Evolutionary conservation across 805 yeast genomes (phyloP).

Genomic region (Candida hungchunana): DNA sequence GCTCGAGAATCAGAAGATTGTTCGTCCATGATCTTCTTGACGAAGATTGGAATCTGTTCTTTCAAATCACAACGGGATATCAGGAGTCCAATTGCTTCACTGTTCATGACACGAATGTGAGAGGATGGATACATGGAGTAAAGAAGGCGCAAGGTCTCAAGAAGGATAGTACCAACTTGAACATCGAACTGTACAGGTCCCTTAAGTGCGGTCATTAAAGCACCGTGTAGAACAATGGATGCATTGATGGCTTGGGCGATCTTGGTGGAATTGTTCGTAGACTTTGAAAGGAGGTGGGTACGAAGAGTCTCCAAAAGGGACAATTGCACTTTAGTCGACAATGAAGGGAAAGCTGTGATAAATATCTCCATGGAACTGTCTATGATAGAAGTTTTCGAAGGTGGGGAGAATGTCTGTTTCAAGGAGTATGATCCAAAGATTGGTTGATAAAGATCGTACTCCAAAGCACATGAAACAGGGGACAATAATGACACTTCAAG

Average conservation of each 20-base stretch:
- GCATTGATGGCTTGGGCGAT: constrained; percentile 57
- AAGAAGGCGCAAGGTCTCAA: constrained; percentile 44
- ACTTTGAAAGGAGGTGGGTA: constrained; percentile 43
- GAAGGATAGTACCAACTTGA: constrained; percentile 39
- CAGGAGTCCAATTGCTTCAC: constrained; percentile 56
- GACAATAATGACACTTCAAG: constrained; percentile 31
- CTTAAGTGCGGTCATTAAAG: constrained; percentile 26
- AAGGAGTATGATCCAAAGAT: constrained; percentile 32
- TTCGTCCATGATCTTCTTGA: constrained; percentile 62
- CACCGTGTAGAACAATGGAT: constrained; percentile 59
- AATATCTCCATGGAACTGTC: constrained; percentile 79
- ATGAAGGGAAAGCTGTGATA: constrained; percentile 60
- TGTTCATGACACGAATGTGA: constrained; percentile 41
- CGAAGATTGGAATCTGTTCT: constrained; percentile 46
- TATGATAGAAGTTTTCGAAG: constrained; percentile 50
- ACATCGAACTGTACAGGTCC: constrained; percentile 27
- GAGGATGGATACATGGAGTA: constrained; percentile 17
- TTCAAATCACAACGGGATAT: constrained; percentile 34
- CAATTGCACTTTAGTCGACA: constrained; percentile 76
- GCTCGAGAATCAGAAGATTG: constrained; percentile 63
- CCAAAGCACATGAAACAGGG: constrained; percentile 37
- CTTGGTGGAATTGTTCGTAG: constrained; percentile 30
- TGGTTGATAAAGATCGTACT: constrained; percentile 37
- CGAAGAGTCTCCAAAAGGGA: constrained; percentile 82
- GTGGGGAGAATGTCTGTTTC: constrained; percentile 34